Base-by-base conservation (phyloP, 1,139 yeast species). In the Saccharomyces pastorianus region DNA sequence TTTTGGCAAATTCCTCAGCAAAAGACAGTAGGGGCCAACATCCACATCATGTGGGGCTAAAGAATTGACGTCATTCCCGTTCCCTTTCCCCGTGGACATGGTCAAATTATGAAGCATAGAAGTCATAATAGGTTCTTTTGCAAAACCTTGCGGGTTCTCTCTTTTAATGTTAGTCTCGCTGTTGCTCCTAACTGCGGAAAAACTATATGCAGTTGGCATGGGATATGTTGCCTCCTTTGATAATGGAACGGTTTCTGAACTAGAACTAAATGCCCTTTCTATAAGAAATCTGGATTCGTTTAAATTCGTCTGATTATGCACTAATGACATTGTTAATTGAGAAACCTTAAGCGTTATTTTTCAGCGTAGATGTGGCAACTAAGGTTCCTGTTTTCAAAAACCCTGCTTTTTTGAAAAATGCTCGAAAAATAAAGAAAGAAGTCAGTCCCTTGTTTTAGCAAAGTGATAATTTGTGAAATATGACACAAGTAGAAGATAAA, bases 1-100 rank as follows among this genome's bases (percentile, higher is more conserved):
- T 11, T 74, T 66, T 1, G 97, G 96, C 20, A 88, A 69, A 64
- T 85, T 85, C 56, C 73, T 75, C 31, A 84, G 57, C 51, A 58
- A 65, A 14, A 71, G 55, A 11, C 66, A 56, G 50, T 60, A 69
- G 2, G 58, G 53, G 1, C 60, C 64, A 26, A 46, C 53, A 17
- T 42, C 31, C 20, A 50, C 54, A 50, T 51, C 56, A 51, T 34
- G 8, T 20, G 34, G 23, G 11, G 38, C 4, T 9, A 27, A 7
- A 25, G 46, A 9, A 14, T 49, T 46, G 27, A 9, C 44, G 34
- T 48, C 28, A 29, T 48, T 47, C 27, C 25, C 44, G 13, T 38
- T 58, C 51, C 49, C 56, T 20, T 20, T 42, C 4, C 13, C 44
- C 25, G 44, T 38, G 44, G 44, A 38, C 51, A 61, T 50, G n/a